A percentile compares a stretch with the other conserved stretches of the same genome.
Conservation (phyloP, 1,284 basidiomycete species). For the Hymenochaete sp. region DNA sequence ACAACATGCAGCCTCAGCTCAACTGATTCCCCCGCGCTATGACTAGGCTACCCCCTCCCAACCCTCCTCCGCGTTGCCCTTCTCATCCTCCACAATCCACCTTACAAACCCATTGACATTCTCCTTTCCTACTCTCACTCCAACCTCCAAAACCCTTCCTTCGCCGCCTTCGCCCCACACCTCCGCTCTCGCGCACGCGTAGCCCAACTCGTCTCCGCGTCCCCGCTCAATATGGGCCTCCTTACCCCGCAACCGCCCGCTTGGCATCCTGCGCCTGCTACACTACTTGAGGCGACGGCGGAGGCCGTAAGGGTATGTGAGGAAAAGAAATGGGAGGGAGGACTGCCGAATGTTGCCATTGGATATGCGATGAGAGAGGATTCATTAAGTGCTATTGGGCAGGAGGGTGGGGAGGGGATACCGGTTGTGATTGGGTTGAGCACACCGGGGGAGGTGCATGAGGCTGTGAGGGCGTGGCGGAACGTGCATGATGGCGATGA, state of each 20-base stretch:
- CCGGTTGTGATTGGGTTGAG: slow-evolving; percentile 76
- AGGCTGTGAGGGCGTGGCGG: slow-evolving; percentile 60
- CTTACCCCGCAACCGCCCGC: slow-evolving; percentile 59
- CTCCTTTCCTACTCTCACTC: slow-evolving; percentile 85
- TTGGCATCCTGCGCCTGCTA: slow-evolving; percentile 81
- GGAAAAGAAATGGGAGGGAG: slow-evolving; percentile 31
- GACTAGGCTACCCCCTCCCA: slow-evolving; percentile 79
- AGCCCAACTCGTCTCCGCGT: slow-evolving; percentile 70
- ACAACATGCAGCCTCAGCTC: background rate
- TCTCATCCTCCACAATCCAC: slow-evolving; percentile 57
- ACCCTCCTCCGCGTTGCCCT: slow-evolving; percentile 78
- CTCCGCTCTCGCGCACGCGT: slow-evolving; percentile 61
- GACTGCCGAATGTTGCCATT: slow-evolving; percentile 62
- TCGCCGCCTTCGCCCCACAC: slow-evolving; percentile 52
- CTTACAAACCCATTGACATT: slow-evolving; percentile 66
- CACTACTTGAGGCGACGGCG: slow-evolving; percentile 37
- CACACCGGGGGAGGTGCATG: slow-evolving; percentile 63
- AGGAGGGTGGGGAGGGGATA: slow-evolving; percentile 26
- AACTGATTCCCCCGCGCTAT: background rate
- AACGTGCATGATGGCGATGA: slow-evolving; percentile 37
- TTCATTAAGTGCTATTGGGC: background rate
- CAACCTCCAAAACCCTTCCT: slow-evolving; percentile 70
- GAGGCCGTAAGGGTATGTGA: slow-evolving; percentile 27
- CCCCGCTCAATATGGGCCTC: slow-evolving; percentile 89
- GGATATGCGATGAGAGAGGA: slow-evolving; percentile 59